Percentiles rank a stretch among this genome's conserved stretches.
Evolutionary conservation across 1,284 basidiomycete species (phyloP).

Genomic region (Leccinum pachyderme): DNA sequence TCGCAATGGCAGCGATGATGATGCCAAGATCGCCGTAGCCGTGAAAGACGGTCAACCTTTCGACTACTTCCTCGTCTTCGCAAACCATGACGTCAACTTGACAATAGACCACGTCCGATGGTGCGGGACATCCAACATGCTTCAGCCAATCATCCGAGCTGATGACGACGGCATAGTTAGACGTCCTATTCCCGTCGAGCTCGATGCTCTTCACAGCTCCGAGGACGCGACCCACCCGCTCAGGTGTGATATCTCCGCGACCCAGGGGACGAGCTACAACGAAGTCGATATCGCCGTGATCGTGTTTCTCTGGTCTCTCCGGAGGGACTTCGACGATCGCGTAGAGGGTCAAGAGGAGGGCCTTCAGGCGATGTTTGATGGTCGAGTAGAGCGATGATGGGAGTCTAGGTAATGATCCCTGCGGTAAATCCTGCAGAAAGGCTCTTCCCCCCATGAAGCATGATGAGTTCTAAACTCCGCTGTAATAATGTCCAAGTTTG

Average conservation of each 20-base stretch:
- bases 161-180: constrained; percentile 59
- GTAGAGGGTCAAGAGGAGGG: constrained; percentile 46
- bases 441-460: constrained; percentile 65
- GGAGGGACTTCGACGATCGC: constrained; percentile 48
- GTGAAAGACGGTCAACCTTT: constrained; percentile 52
- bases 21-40: constrained; percentile 69
- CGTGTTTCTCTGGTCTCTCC: constrained; percentile 61
- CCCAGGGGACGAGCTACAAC: constrained; percentile 46
- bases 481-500: constrained; percentile 68
- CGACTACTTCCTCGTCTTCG: constrained; percentile 44
- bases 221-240: constrained; percentile 42
- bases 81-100: constrained; percentile 67
- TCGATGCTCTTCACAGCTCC: constrained; percentile 48
- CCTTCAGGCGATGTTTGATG: constrained; percentile 45
- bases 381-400: constrained; percentile 48
- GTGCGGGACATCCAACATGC: constrained; percentile 15
- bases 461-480: constrained; percentile 16
- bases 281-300: constrained; percentile 68
- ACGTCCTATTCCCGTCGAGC: constrained; percentile 51
- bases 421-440: constrained; percentile 45
- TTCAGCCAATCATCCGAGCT: constrained; percentile 26
- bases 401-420: constrained; percentile 56
- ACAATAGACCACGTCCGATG: constrained; percentile 35
- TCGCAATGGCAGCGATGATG: constrained; percentile 56
- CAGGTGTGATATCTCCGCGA: constrained; percentile 34